Evolutionary conservation across 2,329 filamentous ascomycete species (phyloP).

Genomic region (Fusarium udum): DNA sequence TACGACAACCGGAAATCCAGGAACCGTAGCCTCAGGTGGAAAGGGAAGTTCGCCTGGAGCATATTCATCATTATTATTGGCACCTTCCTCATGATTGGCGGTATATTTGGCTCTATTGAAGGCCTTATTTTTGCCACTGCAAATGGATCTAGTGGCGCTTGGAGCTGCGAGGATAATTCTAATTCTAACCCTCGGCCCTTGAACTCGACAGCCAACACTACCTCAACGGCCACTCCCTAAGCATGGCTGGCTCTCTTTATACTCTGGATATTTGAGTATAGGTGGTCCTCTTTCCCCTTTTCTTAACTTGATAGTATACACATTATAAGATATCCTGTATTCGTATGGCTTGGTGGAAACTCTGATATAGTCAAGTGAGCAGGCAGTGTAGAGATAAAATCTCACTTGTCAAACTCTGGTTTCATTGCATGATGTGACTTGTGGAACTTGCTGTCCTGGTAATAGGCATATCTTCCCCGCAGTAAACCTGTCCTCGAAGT

Average conservation of each 20-base stretch:
- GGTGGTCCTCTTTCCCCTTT: background rate
- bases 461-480: too few species aligned
- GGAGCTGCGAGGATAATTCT: constrained; percentile 27
- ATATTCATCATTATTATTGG: constrained; percentile 12
- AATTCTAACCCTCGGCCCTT: constrained; percentile 10
- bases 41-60: constrained; percentile 10
- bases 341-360: background rate
- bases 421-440: background rate
- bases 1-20: constrained; percentile 21
- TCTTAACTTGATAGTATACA: background rate
- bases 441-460: background rate
- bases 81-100: constrained; percentile 24
- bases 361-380: background rate
- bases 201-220: background rate
- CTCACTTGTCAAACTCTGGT: background rate
- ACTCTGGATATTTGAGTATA: background rate
- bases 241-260: background rate
- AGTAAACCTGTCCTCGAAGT: background rate
- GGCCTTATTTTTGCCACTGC: background rate
- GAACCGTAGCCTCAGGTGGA: constrained; percentile 2
- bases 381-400: background rate
- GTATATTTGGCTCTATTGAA: constrained; percentile 25
- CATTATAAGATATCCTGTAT: constrained; percentile 3
- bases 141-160: background rate
- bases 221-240: background rate